Evolutionary conservation across 495 filamentous ascomycete genomes (phyloP), one percentile per base, ranked within the genome.

Genomic region (Neurospora africana): DNA sequence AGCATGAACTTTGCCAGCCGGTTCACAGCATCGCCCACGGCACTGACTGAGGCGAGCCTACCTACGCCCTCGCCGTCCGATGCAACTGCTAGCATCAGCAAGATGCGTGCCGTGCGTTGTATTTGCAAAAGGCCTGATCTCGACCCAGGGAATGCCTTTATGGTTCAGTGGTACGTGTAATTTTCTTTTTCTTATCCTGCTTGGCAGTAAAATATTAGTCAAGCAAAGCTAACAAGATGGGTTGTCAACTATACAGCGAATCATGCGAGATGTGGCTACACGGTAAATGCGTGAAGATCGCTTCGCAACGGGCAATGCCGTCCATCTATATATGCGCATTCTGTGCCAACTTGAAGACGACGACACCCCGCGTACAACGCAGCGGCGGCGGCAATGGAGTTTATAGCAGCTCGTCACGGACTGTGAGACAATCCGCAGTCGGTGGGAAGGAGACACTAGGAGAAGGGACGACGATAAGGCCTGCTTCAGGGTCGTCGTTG

Each of bases 201-300:
- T 7, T 8, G 5, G 11, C 0, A 38, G 43, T 19, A n/a, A 7
- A 13, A 15, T 33, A 23, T 37, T 3, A 30, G 39, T 37, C 23
- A 37, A 38, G 75, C 74, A 70, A 75, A 65, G 17, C 74, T 75
- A 70, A 73, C 53, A 21, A 23, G 9, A 13, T 2, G 27, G 47
- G 10, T 58, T 58, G 11, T 65, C 2, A 65, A 69, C 17, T 71
- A 35, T 5, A 37, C 76, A 94, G 93, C 81, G 91, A 94, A 82
- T 94, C 93, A 5, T 97, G 93, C 81, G 90, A 88, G 44, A 91
- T 94, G 81, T 95, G 90, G 89, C 86, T 94, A 37, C 93, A 97
- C 77, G 91, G 89, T 7, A 86, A 86, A 75, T 97, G 93, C 77
- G 86, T 94, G 39, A 90, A 91, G 21, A 84, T 94, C 33, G 3